These are phyloP conservation scores for Thozetella sp. DNA, from an alignment of 495 filamentous ascomycete species.

Conservation along the genomic window DNA sequence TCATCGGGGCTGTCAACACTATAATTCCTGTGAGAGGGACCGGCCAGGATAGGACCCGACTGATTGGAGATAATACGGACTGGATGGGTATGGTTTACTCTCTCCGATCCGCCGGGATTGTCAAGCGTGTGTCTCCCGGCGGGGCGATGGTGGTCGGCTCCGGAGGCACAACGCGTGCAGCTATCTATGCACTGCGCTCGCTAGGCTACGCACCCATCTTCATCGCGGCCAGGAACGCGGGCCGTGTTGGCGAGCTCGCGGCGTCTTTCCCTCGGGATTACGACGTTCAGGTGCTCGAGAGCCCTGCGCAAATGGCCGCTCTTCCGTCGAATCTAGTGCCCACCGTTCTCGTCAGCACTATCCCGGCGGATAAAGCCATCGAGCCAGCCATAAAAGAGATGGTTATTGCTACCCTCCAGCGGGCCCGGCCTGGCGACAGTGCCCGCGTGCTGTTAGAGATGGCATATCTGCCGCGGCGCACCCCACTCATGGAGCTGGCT, in stretches of 20 bases:
- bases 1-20: constrained; percentile 96
- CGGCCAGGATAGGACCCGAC: constrained; percentile 37
- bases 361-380: constrained; percentile 87
- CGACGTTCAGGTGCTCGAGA: constrained; percentile 67
- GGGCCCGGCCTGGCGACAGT: constrained; percentile 39
- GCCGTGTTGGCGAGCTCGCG: constrained; percentile 67
- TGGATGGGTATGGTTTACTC: constrained; percentile 90
- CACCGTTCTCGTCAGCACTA: constrained; percentile 80
- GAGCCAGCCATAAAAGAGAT: constrained; percentile 71
- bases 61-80: constrained; percentile 92
- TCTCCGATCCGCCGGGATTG: constrained; percentile 72
- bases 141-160: constrained; percentile 80
- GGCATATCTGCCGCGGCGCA: constrained; percentile 90
- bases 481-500: constrained; percentile 84
- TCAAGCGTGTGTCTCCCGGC: constrained; percentile 30
- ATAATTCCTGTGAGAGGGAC: constrained; percentile 55
- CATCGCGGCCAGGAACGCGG: constrained; percentile 75
- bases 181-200: constrained; percentile 82
- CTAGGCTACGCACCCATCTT: constrained; percentile 88
- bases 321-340: constrained; percentile 54
- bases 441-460: constrained; percentile 82
- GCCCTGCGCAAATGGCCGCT: constrained; percentile 45
- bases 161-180: constrained; percentile 89
- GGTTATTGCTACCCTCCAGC: constrained; percentile 63
- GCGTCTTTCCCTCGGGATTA: constrained; percentile 75